These are phyloP conservation scores for Tardiomyces depauwii DNA, from an alignment of 1,139 yeast species.

Conservation along the genomic window DNA sequence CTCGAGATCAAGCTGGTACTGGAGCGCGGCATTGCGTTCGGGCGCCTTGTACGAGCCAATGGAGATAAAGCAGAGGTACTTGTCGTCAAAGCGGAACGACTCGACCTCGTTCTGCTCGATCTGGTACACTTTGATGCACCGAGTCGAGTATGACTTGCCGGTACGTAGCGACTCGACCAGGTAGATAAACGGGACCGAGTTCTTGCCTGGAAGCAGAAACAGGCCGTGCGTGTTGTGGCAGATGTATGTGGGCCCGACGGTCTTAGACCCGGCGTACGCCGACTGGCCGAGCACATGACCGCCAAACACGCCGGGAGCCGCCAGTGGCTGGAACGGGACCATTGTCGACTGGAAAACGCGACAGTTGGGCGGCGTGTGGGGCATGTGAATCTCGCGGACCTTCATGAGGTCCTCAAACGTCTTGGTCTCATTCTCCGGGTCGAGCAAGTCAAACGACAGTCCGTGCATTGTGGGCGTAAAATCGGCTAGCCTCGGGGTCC, in stretches of 20 bases:
- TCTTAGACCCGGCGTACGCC: slow-evolving; percentile 18
- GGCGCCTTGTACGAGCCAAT: slow-evolving; percentile 20
- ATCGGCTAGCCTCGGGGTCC: no score
- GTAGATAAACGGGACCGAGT: slow-evolving; percentile 21
- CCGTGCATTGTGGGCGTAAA: neutral
- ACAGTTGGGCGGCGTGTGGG: neutral
- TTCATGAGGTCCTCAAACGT: slow-evolving; percentile 7
- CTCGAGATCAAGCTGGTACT: slow-evolving; percentile 15
- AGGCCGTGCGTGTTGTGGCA: slow-evolving; percentile 22
- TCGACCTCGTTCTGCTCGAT: slow-evolving; percentile 10
- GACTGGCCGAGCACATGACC: slow-evolving; percentile 25
- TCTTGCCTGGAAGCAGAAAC: slow-evolving; percentile 22
- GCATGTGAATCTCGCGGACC: slow-evolving; percentile 1
- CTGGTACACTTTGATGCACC: slow-evolving; percentile 22
- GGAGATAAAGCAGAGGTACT: slow-evolving; percentile 17
- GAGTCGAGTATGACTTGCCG: slow-evolving; percentile 19
- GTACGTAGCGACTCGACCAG: slow-evolving; percentile 19
- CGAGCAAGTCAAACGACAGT: neutral
- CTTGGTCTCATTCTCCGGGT: neutral
- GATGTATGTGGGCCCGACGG: slow-evolving; percentile 15
- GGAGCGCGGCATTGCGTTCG: slow-evolving; percentile 9
- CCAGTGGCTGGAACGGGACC: slow-evolving; percentile 8
- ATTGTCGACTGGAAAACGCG: slow-evolving; percentile 5
- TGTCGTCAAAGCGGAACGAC: slow-evolving; percentile 12
- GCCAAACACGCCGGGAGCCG: slow-evolving; percentile 10